Evolutionary conservation across 176 grass and related monocot species (phyloP).

Genomic region (Carex kokanica): DNA sequence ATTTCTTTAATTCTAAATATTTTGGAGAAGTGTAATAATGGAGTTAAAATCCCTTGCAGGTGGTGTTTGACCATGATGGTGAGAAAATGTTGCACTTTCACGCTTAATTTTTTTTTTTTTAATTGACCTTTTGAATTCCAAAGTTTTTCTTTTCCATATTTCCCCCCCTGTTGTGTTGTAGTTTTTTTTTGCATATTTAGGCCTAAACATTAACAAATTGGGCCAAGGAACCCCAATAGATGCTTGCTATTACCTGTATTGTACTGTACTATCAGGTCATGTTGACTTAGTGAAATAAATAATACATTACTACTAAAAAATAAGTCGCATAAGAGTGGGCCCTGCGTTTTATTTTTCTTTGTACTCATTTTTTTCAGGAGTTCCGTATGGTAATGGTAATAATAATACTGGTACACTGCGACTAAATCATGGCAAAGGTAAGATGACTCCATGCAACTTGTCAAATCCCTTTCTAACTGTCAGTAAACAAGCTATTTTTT

Average conservation of each 20-base stretch:
- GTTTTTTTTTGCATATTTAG: background rate
- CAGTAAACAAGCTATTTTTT: background rate
- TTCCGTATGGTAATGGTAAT: slow-evolving; percentile 71
- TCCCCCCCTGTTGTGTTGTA: background rate
- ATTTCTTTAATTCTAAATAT: slow-evolving; percentile 23
- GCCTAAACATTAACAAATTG: slow-evolving; percentile 8
- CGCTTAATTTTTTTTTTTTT: slow-evolving; percentile 25
- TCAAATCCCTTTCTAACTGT: slow-evolving; percentile 10
- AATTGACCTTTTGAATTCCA: slow-evolving; percentile 19
- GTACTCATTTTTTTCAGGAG: slow-evolving; percentile 74
- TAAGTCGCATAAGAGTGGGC: slow-evolving; percentile 41
- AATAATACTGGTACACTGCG: slow-evolving; percentile 31
- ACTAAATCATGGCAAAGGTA: slow-evolving; percentile 96
- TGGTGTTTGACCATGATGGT: slow-evolving; percentile 99
- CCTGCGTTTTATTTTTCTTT: slow-evolving; percentile 21
- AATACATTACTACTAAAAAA: slow-evolving; percentile 6
- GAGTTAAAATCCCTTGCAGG: slow-evolving; percentile 48
- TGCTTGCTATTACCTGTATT: slow-evolving; percentile 12
- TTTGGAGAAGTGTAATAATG: slow-evolving; percentile 27
- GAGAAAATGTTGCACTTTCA: slow-evolving; percentile 33
- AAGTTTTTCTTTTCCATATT: background rate
- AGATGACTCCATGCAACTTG: slow-evolving; percentile 30
- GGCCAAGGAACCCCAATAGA: slow-evolving; percentile 18
- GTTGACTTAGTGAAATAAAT: background rate
- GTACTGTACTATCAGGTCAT: slow-evolving; percentile 18